phyloP scores from a whole-genome alignment of 352 stramenopile species.

The Phytophthora boehmeriae region DNA sequence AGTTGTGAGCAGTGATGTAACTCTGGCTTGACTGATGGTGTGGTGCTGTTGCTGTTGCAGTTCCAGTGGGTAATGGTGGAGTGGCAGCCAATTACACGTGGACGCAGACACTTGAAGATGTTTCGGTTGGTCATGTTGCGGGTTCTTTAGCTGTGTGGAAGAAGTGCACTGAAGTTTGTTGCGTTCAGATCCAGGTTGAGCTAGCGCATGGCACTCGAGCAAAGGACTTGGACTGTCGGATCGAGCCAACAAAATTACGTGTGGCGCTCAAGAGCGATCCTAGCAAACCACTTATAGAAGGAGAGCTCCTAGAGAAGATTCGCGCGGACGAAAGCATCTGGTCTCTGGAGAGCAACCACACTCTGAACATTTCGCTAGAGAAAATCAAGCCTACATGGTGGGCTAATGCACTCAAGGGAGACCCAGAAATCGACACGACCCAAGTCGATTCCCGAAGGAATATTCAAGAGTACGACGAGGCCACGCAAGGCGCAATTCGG shows the following conservation, averaged over 20 bases:
- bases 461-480: constrained; percentile 96
- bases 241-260: constrained; percentile 87
- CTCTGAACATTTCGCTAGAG: constrained; percentile 91
- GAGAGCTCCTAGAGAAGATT: constrained; percentile 92
- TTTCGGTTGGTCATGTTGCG: constrained; percentile 72
- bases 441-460: constrained; percentile 97
- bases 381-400: constrained; percentile 99
- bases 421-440: constrained; percentile 97
- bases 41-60: constrained; percentile 37
- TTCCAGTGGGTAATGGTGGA: constrained; percentile 91
- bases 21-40: neutral
- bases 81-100: constrained; percentile 92
- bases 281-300: constrained; percentile 64
- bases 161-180: neutral
- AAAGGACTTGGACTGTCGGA: constrained; percentile 91
- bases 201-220: constrained; percentile 90
- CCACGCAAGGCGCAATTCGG: constrained; percentile 97
- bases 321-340: constrained; percentile 97
- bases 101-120: constrained; percentile 97
- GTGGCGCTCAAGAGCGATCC: constrained; percentile 71
- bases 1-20: neutral
- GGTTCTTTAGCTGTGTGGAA: neutral
- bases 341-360: constrained; percentile 89
- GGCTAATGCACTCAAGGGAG: constrained; percentile 91
- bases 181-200: constrained; percentile 78